Evolutionary conservation across 371 early-diverging fungal genomes (phyloP).

Genomic region (Mucor saturninus): DNA sequence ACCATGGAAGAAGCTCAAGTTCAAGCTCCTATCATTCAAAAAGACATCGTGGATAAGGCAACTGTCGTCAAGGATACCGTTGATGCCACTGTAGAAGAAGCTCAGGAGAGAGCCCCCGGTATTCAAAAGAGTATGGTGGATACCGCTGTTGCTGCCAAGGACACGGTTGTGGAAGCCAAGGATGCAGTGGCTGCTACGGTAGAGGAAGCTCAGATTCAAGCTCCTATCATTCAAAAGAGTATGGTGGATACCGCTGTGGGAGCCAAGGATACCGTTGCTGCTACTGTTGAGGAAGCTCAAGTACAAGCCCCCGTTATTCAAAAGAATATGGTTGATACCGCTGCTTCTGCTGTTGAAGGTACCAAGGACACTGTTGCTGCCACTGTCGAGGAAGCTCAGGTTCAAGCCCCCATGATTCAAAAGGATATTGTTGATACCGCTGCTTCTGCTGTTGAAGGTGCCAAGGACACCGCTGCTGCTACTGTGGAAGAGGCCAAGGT

Average conservation of each 20-base stretch:
- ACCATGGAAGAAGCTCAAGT: slow-evolving; percentile 14
- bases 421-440: slow-evolving; percentile 12
- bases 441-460: slow-evolving; percentile 4
- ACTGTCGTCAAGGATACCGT: slow-evolving; percentile 9
- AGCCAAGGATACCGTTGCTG: slow-evolving; percentile 10
- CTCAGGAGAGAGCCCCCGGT: slow-evolving; percentile 13
- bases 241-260: background rate
- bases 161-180: slow-evolving; percentile 7
- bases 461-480: slow-evolving; percentile 10
- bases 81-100: slow-evolving; percentile 12
- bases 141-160: slow-evolving; percentile 8
- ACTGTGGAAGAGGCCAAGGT: slow-evolving; percentile 11
- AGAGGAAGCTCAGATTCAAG: slow-evolving; percentile 14
- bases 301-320: slow-evolving; percentile 26
- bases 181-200: slow-evolving; percentile 1
- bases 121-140: slow-evolving; percentile 7
- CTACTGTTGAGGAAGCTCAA: slow-evolving; percentile 11
- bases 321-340: slow-evolving; percentile 12
- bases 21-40: slow-evolving; percentile 12
- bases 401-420: too few species aligned
- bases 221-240: slow-evolving; percentile 16
- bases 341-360: slow-evolving; percentile 8
- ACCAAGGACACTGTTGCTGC: slow-evolving; percentile 3
- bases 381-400: background rate
- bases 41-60: slow-evolving; percentile 1